Conservation (phyloP, 192 early-diverging fungal genomes). For the Mortierella alpina region DNA sequence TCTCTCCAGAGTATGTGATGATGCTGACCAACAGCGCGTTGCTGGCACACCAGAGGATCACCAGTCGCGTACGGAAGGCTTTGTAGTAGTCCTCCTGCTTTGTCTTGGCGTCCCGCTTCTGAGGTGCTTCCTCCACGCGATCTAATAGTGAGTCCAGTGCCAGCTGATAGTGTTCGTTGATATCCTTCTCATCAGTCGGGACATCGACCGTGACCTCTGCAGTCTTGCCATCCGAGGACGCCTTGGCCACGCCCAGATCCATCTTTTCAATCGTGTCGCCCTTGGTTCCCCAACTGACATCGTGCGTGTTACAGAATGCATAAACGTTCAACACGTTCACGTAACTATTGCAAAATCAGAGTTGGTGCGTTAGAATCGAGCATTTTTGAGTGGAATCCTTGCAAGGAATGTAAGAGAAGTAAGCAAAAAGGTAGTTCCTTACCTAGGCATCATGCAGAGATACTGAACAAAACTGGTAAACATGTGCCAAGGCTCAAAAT, state of each 20-base stretch:
- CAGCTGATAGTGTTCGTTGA: conserved; percentile 83
- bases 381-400: background rate
- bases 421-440: background rate
- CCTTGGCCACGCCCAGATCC: conserved; percentile 82
- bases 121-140: conserved; percentile 48
- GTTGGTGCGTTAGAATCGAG: background rate
- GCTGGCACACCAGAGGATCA: conserved; percentile 86
- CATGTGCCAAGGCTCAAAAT: conserved; percentile 93
- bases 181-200: conserved; percentile 77
- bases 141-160: conserved; percentile 68
- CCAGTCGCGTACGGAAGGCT: conserved; percentile 85
- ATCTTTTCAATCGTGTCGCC: conserved; percentile 77
- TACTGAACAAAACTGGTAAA: conserved; percentile 62
- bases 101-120: conserved; percentile 66
- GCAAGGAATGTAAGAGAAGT: background rate
- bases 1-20: conserved; percentile 68
- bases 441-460: conserved; percentile 59
- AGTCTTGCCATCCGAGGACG: conserved; percentile 65
- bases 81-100: conserved; percentile 91
- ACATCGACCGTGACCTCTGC: conserved; percentile 81
- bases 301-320: conserved; percentile 96
- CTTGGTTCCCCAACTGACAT: conserved; percentile 95
- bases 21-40: conserved; percentile 80
- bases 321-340: conserved; percentile 94
- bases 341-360: conserved; percentile 27